These are phyloP conservation scores for Stagonosporopsis tanaceti DNA, from an alignment of 2,329 filamentous ascomycete genomes.

Conservation along the genomic window DNA sequence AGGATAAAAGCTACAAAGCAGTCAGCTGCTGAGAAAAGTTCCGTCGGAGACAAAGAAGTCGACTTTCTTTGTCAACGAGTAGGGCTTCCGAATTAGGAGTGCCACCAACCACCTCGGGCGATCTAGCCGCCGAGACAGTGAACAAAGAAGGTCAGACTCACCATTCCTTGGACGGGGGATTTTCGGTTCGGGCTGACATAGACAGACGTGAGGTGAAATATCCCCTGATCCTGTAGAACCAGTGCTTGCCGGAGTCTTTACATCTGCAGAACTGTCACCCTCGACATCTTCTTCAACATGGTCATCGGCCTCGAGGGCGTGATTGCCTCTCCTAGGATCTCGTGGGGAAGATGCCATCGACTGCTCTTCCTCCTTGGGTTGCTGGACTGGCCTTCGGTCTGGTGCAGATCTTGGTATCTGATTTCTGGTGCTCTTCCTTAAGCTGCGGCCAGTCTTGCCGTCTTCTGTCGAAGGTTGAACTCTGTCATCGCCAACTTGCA, in stretches of 20 bases:
- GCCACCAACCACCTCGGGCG: constrained; percentile 15
- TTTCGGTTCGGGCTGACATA: constrained; percentile 75
- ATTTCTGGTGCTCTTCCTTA: constrained; percentile 42
- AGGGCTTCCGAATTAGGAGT: constrained; percentile 12
- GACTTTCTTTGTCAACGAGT: constrained; percentile 36
- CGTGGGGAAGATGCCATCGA: constrained; percentile 31
- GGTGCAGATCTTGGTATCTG: constrained; percentile 36
- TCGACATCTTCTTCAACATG: constrained; percentile 26
- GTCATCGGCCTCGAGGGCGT: constrained; percentile 29
- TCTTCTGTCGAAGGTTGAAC: constrained; percentile 31
- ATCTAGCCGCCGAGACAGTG: constrained; percentile 16
- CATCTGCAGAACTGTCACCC: constrained; percentile 28
- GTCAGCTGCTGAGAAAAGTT: constrained; percentile 34
- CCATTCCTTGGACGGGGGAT: constrained; percentile 76
- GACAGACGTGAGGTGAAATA: constrained; percentile 63
- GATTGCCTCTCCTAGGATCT: constrained; percentile 36
- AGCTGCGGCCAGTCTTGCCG: constrained; percentile 28
- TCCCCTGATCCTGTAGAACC: constrained; percentile 43
- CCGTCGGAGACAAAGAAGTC: constrained; percentile 38
- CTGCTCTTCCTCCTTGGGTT: constrained; percentile 29
- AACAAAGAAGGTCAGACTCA: constrained; percentile 55
- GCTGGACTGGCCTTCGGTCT: constrained; percentile 20
- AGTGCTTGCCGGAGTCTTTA: constrained; percentile 33
- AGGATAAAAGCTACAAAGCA: constrained; percentile 85
- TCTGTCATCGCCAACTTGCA: constrained; percentile 35